phyloP scores from a whole-genome alignment of 768 basidiomycete species.

The Plicaturopsis crispa region DNA sequence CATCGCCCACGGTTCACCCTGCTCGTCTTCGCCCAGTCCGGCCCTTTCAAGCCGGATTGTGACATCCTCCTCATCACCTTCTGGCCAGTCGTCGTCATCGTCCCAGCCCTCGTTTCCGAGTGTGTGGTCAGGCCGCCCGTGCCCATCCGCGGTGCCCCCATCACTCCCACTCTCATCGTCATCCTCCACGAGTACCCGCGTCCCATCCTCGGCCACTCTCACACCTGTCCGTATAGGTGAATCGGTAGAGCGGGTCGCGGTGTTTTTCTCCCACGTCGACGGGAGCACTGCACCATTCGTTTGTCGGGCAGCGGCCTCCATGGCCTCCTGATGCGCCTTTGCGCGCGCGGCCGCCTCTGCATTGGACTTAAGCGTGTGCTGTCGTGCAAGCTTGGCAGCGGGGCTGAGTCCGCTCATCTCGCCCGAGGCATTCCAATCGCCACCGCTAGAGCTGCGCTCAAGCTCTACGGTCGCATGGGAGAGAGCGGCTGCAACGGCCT shows the following conservation, averaged over 20 bases:
- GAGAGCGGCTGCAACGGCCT: constrained; percentile 61
- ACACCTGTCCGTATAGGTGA: constrained; percentile 32
- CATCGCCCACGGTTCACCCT: constrained; percentile 73
- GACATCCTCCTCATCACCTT: constrained; percentile 56
- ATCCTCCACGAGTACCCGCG: constrained; percentile 58
- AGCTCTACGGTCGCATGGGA: constrained; percentile 82
- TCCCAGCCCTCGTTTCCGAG: constrained; percentile 52
- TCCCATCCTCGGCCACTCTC: constrained; percentile 59
- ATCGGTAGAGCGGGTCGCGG: constrained; percentile 45
- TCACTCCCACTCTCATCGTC: constrained; percentile 58
- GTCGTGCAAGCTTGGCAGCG: constrained; percentile 82
- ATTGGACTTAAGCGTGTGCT: constrained; percentile 87
- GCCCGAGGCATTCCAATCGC: constrained; percentile 52
- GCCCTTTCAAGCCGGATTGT: constrained; percentile 60
- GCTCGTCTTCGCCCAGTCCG: constrained; percentile 39
- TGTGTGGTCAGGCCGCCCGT: constrained; percentile 25
- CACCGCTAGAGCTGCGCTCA: constrained; percentile 48
- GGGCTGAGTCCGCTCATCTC: constrained; percentile 77
- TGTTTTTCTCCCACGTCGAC: constrained; percentile 79
- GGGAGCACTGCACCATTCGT: constrained; percentile 34
- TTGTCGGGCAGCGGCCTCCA: constrained; percentile 14
- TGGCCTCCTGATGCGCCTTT: constrained; percentile 21
- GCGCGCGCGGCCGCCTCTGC: constrained; percentile 44
- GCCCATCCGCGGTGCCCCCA: constrained; percentile 36
- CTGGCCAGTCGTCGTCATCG: constrained; percentile 74